Evolutionary conservation across 441 rosid species (phyloP).

Genomic region (Cnidoscolus chayamansa): DNA sequence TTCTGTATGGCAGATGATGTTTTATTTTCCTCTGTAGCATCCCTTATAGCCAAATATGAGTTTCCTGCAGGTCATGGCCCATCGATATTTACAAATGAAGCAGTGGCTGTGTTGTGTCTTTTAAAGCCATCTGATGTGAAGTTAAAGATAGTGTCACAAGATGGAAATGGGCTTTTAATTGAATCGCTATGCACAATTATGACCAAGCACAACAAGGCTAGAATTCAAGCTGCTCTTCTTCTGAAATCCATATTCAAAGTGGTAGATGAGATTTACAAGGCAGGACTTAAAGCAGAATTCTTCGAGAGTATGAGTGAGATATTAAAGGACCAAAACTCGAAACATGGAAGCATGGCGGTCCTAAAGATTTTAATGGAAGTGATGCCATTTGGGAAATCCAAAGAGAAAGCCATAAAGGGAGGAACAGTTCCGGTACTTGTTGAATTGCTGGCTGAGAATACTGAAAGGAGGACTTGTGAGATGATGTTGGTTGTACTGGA

Average conservation of each 20-base stretch:
- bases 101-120: slow-evolving; percentile 24
- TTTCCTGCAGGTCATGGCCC: not conserved
- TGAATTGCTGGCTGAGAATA: slow-evolving; percentile 26
- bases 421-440: slow-evolving; percentile 21
- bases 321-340: slow-evolving; percentile 28
- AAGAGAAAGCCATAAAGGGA: slow-evolving; percentile 22
- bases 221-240: slow-evolving; percentile 18
- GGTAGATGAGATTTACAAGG: slow-evolving; percentile 22
- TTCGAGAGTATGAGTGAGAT: slow-evolving; percentile 25
- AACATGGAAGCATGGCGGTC: slow-evolving; percentile 20
- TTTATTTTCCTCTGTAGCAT: slow-evolving; percentile 19
- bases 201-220: slow-evolving; percentile 12
- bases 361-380: slow-evolving; percentile 22
- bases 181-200: slow-evolving; percentile 19
- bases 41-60: slow-evolving; percentile 8
- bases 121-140: slow-evolving; percentile 23
- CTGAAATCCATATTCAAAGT: slow-evolving; percentile 26
- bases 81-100: slow-evolving; percentile 11
- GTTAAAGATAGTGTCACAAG: slow-evolving; percentile 19
- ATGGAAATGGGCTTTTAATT: slow-evolving; percentile 19
- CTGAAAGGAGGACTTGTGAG: slow-evolving; percentile 16
- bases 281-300: slow-evolving; percentile 17
- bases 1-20: not conserved
- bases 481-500: slow-evolving; percentile 27
- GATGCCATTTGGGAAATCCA: slow-evolving; percentile 19